A percentile compares a stretch with the other conserved stretches of the same genome.
Evolutionary conservation across 225 moss, liverwort and hornwort species (phyloP).

Genomic region (Neckera pumila): DNA sequence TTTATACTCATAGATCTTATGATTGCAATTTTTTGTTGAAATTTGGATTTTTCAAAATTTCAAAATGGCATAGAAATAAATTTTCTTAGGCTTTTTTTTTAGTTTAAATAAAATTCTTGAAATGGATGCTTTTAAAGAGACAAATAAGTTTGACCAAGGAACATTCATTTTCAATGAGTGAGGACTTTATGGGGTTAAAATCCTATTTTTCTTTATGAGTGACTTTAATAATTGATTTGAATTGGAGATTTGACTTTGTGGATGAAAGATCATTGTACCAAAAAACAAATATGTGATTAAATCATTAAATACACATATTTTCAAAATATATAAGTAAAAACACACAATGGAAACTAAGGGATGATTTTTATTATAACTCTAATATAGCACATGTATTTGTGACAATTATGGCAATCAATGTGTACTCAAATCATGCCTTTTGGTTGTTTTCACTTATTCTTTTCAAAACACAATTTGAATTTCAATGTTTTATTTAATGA

Average conservation of each 20-base stretch:
- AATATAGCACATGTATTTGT: too few species aligned
- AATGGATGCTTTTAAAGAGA: neutral
- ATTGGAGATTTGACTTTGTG: neutral
- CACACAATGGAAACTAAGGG: too few species aligned
- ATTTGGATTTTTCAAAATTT: neutral
- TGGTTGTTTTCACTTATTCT: neutral
- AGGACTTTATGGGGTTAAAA: too few species aligned
- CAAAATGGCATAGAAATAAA: neutral
- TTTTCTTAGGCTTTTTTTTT: rapidly evolving
- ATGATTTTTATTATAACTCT: neutral
- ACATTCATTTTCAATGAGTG: rapidly evolving
- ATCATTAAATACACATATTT: neutral
- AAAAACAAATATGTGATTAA: neutral
- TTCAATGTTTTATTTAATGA: neutral
- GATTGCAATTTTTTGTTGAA: neutral
- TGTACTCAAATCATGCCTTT: neutral
- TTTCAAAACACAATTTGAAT: neutral
- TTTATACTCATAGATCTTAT: neutral
- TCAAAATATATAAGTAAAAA: neutral
- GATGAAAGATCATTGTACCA: neutral
- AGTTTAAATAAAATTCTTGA: neutral
- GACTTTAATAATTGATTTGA: neutral
- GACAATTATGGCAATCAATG: neutral
- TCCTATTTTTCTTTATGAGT: rapidly evolving
- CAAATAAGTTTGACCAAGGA: neutral